These are phyloP conservation scores for Torrubiella hemipterigena DNA, from an alignment of 2,329 filamentous ascomycete species.

Conservation along the genomic window DNA sequence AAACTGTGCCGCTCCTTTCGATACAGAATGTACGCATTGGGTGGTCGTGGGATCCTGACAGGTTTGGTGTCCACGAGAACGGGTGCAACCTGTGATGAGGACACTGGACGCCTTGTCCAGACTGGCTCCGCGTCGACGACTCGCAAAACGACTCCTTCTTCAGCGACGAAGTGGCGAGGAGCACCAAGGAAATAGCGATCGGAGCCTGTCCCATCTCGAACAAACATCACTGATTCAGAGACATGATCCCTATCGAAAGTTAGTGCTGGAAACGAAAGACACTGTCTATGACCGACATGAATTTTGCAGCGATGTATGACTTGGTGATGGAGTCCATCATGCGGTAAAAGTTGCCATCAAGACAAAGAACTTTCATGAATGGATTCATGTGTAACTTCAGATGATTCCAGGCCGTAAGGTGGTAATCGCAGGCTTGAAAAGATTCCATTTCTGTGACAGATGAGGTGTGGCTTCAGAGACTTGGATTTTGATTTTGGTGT, in stretches of 20 bases:
- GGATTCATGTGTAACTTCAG: slow-evolving; percentile 8
- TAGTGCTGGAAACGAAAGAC: background rate
- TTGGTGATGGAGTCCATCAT: slow-evolving; percentile 10
- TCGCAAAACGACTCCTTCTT: slow-evolving; percentile 10
- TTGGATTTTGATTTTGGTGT: too few species aligned
- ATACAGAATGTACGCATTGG: slow-evolving; percentile 30
- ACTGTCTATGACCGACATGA: slow-evolving; percentile 13
- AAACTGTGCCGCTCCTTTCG: slow-evolving; percentile 24
- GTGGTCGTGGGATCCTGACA: slow-evolving; percentile 22
- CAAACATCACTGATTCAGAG: slow-evolving; percentile 13
- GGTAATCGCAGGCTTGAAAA: too few species aligned
- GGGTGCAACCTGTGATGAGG: slow-evolving; percentile 6
- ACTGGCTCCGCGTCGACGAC: slow-evolving; percentile 10
- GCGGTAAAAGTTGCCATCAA: slow-evolving; percentile 10
- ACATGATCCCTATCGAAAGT: slow-evolving; percentile 9
- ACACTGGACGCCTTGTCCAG: slow-evolving; percentile 10
- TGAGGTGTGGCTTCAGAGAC: too few species aligned
- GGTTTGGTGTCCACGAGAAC: slow-evolving; percentile 6
- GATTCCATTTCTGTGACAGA: too few species aligned
- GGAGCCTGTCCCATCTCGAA: slow-evolving; percentile 13
- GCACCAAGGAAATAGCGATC: slow-evolving; percentile 15
- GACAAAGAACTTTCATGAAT: slow-evolving; percentile 9
- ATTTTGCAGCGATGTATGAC: slow-evolving; percentile 11
- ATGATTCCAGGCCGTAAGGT: slow-evolving; percentile 9
- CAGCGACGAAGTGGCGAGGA: slow-evolving; percentile 12